Percentiles rank a stretch among this genome's conserved stretches.
These are phyloP conservation scores for Pyrus communis DNA, from an alignment of 306 rosid genomes.

Conservation along the genomic window DNA sequence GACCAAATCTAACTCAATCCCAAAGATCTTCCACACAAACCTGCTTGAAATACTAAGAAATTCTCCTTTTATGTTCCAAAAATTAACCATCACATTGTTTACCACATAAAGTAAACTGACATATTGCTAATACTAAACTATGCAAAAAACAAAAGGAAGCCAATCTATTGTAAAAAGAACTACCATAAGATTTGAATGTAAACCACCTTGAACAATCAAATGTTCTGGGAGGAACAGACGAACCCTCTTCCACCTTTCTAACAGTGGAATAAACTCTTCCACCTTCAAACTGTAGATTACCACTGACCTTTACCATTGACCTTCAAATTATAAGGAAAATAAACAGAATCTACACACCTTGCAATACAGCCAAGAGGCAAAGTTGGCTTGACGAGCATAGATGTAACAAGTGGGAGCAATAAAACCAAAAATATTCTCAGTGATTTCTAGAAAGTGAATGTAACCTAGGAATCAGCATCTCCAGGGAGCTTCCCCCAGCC, in stretches of 20 bases:
- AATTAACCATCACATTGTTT: too few species aligned
- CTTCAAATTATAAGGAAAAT: neutral
- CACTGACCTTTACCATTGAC: neutral
- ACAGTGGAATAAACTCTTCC: neutral
- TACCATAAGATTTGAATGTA: neutral
- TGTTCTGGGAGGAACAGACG: neutral
- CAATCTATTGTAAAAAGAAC: neutral
- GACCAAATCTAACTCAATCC: too few species aligned
- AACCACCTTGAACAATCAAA: neutral
- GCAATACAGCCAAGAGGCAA: neutral
- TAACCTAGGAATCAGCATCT: neutral
- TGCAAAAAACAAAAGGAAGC: neutral
- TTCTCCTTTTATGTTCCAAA: neutral
- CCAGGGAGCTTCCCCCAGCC: neutral
- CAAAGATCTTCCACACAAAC: neutral
- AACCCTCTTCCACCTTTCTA: neutral
- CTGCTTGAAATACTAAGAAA: neutral
- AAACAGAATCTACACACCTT: neutral
- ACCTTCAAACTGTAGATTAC: neutral
- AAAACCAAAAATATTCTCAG: too few species aligned
- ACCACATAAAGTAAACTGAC: neutral
- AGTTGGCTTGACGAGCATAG: too few species aligned
- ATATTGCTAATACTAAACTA: neutral
- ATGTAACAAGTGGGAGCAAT: too few species aligned
- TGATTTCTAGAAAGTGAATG: neutral